Evolutionary conservation across 805 yeast species (phyloP), one percentile per base, ranked within the genome.

Genomic region (Suhomyces sp.): DNA sequence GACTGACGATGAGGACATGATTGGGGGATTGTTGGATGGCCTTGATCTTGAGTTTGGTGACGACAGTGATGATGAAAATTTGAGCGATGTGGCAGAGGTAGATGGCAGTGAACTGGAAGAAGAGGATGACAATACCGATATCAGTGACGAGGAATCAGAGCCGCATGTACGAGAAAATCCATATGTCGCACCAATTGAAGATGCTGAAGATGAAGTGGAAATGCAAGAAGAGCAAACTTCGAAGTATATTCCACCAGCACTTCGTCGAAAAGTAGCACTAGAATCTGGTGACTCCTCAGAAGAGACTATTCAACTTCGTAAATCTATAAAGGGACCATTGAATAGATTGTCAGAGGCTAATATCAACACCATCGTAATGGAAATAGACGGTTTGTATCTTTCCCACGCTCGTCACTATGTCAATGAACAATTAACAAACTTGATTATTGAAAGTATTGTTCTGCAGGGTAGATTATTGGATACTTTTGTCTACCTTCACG

Each of bases 261-360:
- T 87, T 51, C 79, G 98, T 53, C 77, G 81, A 44, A 78, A 76
- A 59, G 60, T 73, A 63, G 77, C 76, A 0, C 54, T 78, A 53
- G 78, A 76, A 46, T 60, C 58, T 0, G 68, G 61, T 3, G 75
- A 71, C 2, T 60, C 55, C 2, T 67, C 77, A 1, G 63, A 64
- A 15, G 83, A 78, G 50, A 63, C 75, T 6, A 47, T 72, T 2
- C 79, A 76, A 35, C 70, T 92, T 35, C 78, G 79, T 49, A 82
- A 84, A 59, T 71, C 82, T 4, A 79, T 92, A 46, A 94, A 91
- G 61, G 92, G 97, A 53, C 83, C 90, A 1, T 73, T 94, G 60
- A 94, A 94, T 66, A 86, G 84, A 66, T 76, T 94, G n/a, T 87
- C 97, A 0, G 98, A 93, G 60, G 84, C 96, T 0, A 94, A 92